Evolutionary conservation across 2,329 filamentous ascomycete genomes (phyloP), one percentile per base, ranked within the genome.

Genomic region (Fusarium sp.): DNA sequence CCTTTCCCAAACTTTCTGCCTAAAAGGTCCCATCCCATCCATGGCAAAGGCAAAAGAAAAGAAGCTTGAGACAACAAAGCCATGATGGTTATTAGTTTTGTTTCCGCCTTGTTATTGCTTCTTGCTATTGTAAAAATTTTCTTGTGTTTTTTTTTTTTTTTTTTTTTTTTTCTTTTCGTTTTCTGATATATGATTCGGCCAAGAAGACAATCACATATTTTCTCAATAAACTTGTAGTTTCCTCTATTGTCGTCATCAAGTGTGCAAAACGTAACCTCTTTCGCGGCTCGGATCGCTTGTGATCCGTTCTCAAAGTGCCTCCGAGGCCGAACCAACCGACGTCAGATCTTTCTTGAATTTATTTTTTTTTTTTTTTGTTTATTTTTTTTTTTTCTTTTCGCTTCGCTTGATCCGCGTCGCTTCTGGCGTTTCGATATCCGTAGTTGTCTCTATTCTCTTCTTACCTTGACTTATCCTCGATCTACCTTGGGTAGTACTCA

Each of bases 21-120:
- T 20, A 45, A 45, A 54, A 33, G 57, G n/a, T n/a, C n/a, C n/a
- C n/a, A n/a, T n/a, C n/a, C n/a, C n/a, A n/a, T n/a, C n/a, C n/a
- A n/a, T n/a, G n/a, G 43, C 6, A 48, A 24, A 48, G 39, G 39
- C 39, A 43, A 48, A 27, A 18, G 63, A 56, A 41, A 64, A 56
- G 45, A 56, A 63, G 27, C 20, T 48, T 64, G 68, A 71, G 68
- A 72, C 66, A 69, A 69, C 66, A 69, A 66, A 20, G 54, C 67
- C n/a, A 13, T 56, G 31, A 27, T 39, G 14, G 50, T 52, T 29
- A 39, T 22, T 22, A 33, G 33, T 64, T 64, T 67, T 68, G 67
- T 74, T 68, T 41, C 64, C 68, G 61, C 67, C 20, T 52, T 37
- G 4, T 60, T 33, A 18, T 59, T 57, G 59, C 65, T 73, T 63